Percentiles rank a stretch among this genome's conserved stretches.
Evolutionary conservation across 2,329 filamentous ascomycete genomes (phyloP).

Genomic region (Fusarium napiforme): DNA sequence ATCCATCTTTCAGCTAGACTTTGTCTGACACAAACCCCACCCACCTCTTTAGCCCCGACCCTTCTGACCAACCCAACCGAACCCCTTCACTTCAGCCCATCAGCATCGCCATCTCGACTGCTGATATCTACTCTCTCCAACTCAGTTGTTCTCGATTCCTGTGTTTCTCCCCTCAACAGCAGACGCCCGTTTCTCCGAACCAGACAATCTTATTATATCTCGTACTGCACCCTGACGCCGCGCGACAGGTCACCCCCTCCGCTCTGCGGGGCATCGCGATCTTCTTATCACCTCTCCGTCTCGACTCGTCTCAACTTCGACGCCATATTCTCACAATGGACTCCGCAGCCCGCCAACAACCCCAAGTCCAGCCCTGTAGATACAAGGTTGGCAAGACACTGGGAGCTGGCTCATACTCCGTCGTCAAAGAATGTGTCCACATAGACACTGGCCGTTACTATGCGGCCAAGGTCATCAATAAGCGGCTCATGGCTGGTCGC

Average conservation of each 20-base stretch:
- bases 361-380: slow-evolving; percentile 90
- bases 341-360: slow-evolving; percentile 41
- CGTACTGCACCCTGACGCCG: neutral
- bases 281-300: slow-evolving; percentile 10
- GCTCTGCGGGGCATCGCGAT: slow-evolving; percentile 34
- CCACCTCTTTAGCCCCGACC: slow-evolving; percentile 15
- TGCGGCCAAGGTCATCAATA: slow-evolving; percentile 99
- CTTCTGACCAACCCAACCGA: slow-evolving; percentile 19
- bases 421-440: slow-evolving; percentile 98
- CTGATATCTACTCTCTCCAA: slow-evolving; percentile 18
- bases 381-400: slow-evolving; percentile 99
- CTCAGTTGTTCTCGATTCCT: neutral
- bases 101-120: slow-evolving; percentile 16
- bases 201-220: neutral
- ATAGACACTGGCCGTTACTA: slow-evolving; percentile 98
- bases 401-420: slow-evolving; percentile 95
- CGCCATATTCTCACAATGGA: slow-evolving; percentile 33
- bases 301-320: slow-evolving; percentile 7
- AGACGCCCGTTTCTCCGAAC: neutral
- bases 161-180: neutral
- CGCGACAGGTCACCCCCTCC: neutral
- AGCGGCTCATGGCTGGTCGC: slow-evolving; percentile 94
- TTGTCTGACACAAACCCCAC: slow-evolving; percentile 31
- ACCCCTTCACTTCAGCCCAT: slow-evolving; percentile 26
- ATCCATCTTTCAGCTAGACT: slow-evolving; percentile 29